These are phyloP conservation scores for Mycena polygramma DNA, from an alignment of 768 basidiomycete genomes.

Conservation along the genomic window DNA sequence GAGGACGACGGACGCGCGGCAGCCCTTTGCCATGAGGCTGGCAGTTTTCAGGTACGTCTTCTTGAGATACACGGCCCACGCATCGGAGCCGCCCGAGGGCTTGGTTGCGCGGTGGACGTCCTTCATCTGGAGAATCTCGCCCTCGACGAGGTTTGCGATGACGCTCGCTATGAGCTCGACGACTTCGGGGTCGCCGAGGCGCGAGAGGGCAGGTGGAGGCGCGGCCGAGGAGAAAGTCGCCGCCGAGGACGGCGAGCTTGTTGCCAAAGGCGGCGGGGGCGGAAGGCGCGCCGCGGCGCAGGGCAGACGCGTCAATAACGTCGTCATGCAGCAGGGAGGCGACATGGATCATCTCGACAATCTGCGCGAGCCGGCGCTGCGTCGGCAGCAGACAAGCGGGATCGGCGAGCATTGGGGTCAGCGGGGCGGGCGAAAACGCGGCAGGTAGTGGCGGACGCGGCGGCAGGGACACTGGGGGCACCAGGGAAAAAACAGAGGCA, in stretches of 20 bases:
- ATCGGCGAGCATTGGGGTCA: slow-evolving; percentile 42
- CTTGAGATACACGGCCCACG: slow-evolving; percentile 88
- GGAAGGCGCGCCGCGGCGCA: slow-evolving; percentile 71
- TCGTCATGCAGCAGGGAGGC: slow-evolving; percentile 95
- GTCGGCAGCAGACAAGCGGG: slow-evolving; percentile 78
- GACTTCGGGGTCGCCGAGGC: slow-evolving; percentile 89
- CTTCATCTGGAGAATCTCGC: slow-evolving; percentile 89
- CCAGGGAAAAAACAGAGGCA: slow-evolving; percentile 65
- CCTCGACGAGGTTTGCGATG: slow-evolving; percentile 96
- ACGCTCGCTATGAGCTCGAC: slow-evolving; percentile 94
- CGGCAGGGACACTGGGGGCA: slow-evolving; percentile 51
- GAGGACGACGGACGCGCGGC: slow-evolving; percentile 87
- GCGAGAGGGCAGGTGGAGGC: slow-evolving; percentile 88
- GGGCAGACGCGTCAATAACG: slow-evolving; percentile 79
- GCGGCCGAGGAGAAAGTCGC: slow-evolving; percentile 95
- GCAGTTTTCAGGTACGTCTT: slow-evolving; percentile 97
- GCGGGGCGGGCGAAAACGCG: slow-evolving; percentile 39
- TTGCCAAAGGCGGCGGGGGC: slow-evolving; percentile 85
- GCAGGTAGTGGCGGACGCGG: slow-evolving; percentile 48
- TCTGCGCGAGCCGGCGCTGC: slow-evolving; percentile 93
- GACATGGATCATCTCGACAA: slow-evolving; percentile 98
- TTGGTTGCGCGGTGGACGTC: slow-evolving; percentile 50
- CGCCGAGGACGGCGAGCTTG: slow-evolving; percentile 93
- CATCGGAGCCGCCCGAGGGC: slow-evolving; percentile 50
- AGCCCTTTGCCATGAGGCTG: slow-evolving; percentile 92